Evolutionary conservation across 2,329 filamentous ascomycete genomes (phyloP), one percentile per base, ranked within the genome.

Genomic region (Dichotomopilus funicola): DNA sequence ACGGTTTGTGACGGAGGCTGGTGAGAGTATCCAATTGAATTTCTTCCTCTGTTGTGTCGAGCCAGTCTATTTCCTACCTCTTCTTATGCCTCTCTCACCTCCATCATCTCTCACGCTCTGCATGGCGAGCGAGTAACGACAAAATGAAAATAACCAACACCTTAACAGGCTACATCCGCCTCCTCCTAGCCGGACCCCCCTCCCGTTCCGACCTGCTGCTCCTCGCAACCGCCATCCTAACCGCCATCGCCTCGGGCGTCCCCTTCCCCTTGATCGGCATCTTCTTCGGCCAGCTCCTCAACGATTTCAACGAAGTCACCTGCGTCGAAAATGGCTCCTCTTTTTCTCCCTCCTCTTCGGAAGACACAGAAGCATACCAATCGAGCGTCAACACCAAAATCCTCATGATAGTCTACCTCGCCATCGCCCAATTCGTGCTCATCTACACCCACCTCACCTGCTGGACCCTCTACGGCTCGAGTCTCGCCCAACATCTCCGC

Each of bases 381-480:
- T 19, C 41, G 42, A 42, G 36, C 36, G 61, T 65, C 54, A 63
- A 66, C 57, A 38, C 51, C 55, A 62, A 65, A 54, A 79, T 89
- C 41, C 67, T 87, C 65, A 62, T 79, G 54, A 75, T 88, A 41
- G 77, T 86, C 9, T 87, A 86, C 64, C 75, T 89, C 36, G 81
- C 81, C 31, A 80, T 86, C 58, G 84, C 78, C 36, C 78, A 81
- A 57, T 85, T 88, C 62, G 74, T 77, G 42, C 71, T 80, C 56
- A 85, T 88, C 60, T 89, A 88, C 66, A 69, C 75, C 53, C 80
- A 88, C 65, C 75, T 84, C 35, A 73, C 79, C 7, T 85, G 78
- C 63, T 88, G 83, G 84, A 83, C 75, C 58, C 71, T 88, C 59
- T 77, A 79, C 58, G 83, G 84, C 54, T 80, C 83, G 57, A 78